Percentiles rank a stretch among this genome's conserved stretches.
Evolutionary conservation across 192 early-diverging fungal species (phyloP).

Genomic region (Entomortierella beljakovae): DNA sequence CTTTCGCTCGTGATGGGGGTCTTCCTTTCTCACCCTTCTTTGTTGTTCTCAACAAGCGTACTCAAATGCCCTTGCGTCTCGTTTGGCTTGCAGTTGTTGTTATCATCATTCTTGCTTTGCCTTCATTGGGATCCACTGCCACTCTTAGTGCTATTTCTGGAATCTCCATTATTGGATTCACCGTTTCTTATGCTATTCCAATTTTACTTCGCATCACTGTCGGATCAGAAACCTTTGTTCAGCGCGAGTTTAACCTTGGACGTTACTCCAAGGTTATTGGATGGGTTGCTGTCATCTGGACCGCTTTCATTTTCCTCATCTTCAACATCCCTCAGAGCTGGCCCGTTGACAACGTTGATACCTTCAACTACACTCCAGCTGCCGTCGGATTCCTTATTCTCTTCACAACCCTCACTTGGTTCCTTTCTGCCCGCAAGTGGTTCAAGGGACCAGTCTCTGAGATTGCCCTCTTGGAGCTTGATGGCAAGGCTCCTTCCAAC

Average conservation of each 20-base stretch:
- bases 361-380: slow-evolving; percentile 55
- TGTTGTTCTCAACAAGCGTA: slow-evolving; percentile 50
- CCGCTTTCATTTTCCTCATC: slow-evolving; percentile 55
- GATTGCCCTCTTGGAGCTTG: slow-evolving; percentile 43
- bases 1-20: slow-evolving; percentile 64
- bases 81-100: slow-evolving; percentile 53
- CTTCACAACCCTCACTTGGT: slow-evolving; percentile 52
- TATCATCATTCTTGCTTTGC: slow-evolving; percentile 51
- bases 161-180: slow-evolving; percentile 55
- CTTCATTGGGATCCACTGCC: slow-evolving; percentile 52
- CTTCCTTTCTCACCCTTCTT: slow-evolving; percentile 52
- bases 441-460: slow-evolving; percentile 57
- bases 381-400: slow-evolving; percentile 55
- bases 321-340: slow-evolving; percentile 56
- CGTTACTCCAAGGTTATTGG: slow-evolving; percentile 49
- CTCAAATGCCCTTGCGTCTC: slow-evolving; percentile 50
- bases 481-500: slow-evolving; percentile 15
- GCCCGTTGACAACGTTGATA: slow-evolving; percentile 48
- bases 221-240: slow-evolving; percentile 51
- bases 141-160: slow-evolving; percentile 57
- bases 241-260: slow-evolving; percentile 57
- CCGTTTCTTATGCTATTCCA: slow-evolving; percentile 55
- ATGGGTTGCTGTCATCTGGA: slow-evolving; percentile 55
- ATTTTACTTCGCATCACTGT: slow-evolving; percentile 54
- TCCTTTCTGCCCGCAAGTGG: slow-evolving; percentile 46